phyloP scores from a whole-genome alignment of 768 basidiomycete genomes.

The Boletus coccyginus region DNA sequence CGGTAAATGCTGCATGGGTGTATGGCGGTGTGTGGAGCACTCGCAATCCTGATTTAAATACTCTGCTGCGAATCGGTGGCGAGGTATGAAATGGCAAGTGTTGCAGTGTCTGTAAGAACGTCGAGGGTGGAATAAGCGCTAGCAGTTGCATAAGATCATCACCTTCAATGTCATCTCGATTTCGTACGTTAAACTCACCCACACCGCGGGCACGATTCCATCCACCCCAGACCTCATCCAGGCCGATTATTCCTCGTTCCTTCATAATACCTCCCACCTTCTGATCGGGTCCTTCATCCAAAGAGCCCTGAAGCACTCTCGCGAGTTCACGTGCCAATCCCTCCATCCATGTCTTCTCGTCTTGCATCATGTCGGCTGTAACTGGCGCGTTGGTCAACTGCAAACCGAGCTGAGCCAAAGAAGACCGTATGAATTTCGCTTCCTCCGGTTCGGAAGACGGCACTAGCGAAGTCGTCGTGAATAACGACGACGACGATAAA shows the following conservation, averaged over 20 bases:
- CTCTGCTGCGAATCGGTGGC: constrained; percentile 65
- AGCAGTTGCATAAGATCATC: not conserved
- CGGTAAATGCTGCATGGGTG: constrained; percentile 62
- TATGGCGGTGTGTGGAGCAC: constrained; percentile 86
- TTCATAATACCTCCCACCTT: constrained; percentile 64
- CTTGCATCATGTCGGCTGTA: constrained; percentile 83
- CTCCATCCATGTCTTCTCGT: constrained; percentile 76
- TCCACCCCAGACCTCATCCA: constrained; percentile 93
- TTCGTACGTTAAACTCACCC: constrained; percentile 41
- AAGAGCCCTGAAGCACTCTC: constrained; percentile 56
- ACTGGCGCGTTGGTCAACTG: constrained; percentile 76
- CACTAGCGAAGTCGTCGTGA: constrained; percentile 30
- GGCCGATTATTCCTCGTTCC: constrained; percentile 72
- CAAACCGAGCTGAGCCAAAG: constrained; percentile 86
- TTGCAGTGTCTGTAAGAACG: constrained; percentile 73
- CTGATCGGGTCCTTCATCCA: constrained; percentile 13
- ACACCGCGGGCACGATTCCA: constrained; percentile 95
- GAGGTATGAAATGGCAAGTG: constrained; percentile 61
- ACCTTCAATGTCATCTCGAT: not conserved
- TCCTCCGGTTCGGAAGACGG: constrained; percentile 68
- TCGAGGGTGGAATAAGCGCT: constrained; percentile 90
- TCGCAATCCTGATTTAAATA: constrained; percentile 68
- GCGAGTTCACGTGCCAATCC: constrained; percentile 83
- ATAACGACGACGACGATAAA: constrained; percentile 21
- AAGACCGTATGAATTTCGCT: constrained; percentile 83